Evolutionary conservation across 169 alveolate species (phyloP), one percentile per base, ranked within the genome.

Genomic region (Plasmodium gonderi): DNA sequence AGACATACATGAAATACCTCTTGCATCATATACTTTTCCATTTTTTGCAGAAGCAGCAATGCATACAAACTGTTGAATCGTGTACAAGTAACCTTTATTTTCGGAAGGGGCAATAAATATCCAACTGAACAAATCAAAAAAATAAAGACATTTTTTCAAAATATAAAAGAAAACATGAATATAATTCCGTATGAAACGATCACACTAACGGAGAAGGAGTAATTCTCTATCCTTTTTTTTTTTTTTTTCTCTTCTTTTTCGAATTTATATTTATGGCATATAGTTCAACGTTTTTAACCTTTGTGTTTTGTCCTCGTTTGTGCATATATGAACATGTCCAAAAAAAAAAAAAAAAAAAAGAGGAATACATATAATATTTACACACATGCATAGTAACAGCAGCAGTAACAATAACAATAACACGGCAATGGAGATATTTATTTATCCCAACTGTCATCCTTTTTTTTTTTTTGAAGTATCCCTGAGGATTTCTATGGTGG

Each of bases 401-500:
- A n/a, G n/a, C n/a, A n/a, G n/a, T n/a, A n/a, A n/a, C n/a, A n/a
- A n/a, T n/a, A n/a, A n/a, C n/a, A n/a, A n/a, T n/a, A n/a, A n/a
- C n/a, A n/a, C n/a, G n/a, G n/a, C n/a, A n/a, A n/a, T n/a, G n/a
- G n/a, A n/a, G n/a, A n/a, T n/a, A 67, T 26, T 0, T 67, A 11
- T 38, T 17, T 75, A 29, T 78, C 8, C 42, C 47, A 31, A 36
- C 38, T 78, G 11, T 45, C 38, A 1, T 31, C 33, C 14, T 14
- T 54, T 38, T 5, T 72, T 8, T 76, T 36, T 44, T 26, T 68
- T 3, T 29, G 23, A 45, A 83, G 92, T 47, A 68, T 89, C 45
- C 94, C 94, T 9, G 77, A 77, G 1, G 75, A 89, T 31, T 89
- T 89, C 72, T 89, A 33, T 23, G 94, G 94, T 3, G 79, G 74